These are phyloP conservation scores for Fennellomyces sp. DNA, from an alignment of 371 early-diverging fungal species.

Conservation along the genomic window DNA sequence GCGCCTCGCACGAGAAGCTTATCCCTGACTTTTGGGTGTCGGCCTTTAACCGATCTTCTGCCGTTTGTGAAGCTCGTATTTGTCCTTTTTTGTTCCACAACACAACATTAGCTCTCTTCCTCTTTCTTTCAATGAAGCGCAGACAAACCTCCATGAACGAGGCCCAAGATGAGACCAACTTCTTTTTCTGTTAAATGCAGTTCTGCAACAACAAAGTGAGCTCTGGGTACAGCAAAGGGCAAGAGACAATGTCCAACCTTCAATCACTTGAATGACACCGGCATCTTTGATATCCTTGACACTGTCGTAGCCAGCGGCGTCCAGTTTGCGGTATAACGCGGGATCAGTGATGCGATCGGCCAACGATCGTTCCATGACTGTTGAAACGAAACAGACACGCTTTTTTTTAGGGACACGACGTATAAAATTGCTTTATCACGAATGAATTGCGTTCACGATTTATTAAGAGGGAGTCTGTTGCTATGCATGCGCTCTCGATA, in stretches of 20 bases:
- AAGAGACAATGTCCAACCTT: constrained; percentile 18
- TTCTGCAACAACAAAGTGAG: constrained; percentile 1
- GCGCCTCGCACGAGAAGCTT: not conserved
- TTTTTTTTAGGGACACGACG: no score
- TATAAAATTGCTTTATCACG: no score
- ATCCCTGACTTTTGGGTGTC: constrained; percentile 2
- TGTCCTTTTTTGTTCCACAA: constrained; percentile 2
- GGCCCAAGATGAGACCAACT: not conserved
- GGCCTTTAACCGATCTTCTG: not conserved
- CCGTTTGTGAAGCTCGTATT: constrained; percentile 10
- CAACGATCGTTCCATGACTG: constrained; percentile 8
- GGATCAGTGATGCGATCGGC: not conserved
- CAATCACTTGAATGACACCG: constrained; percentile 18
- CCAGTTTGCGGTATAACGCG: constrained; percentile 21
- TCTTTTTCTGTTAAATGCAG: constrained; percentile 8
- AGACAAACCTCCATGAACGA: constrained; percentile 14
- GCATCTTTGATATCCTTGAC: constrained; percentile 21
- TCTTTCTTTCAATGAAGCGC: not conserved
- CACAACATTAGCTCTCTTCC: not conserved
- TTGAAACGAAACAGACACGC: no score
- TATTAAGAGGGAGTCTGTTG: no score
- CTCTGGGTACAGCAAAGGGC: not conserved
- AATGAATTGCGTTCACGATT: no score
- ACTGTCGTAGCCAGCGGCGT: constrained; percentile 28
- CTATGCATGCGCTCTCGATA: not conserved